phyloP scores from a whole-genome alignment of 2,329 filamentous ascomycete genomes.

The Sporothrix phasma region DNA sequence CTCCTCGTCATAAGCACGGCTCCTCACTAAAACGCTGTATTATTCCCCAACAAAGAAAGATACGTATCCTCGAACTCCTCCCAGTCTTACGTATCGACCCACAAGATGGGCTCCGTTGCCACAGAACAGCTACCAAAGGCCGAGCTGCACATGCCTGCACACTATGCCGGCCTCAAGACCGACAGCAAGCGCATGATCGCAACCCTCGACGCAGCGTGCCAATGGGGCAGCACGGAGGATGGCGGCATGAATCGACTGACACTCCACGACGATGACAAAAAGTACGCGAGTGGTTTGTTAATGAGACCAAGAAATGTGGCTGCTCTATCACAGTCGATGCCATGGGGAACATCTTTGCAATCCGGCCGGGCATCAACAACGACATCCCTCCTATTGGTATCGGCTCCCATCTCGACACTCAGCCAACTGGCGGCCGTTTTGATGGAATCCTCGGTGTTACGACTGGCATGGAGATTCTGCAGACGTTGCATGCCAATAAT shows the following conservation, averaged over 20 bases:
- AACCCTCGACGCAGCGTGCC: slow-evolving; percentile 14
- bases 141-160: not conserved
- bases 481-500: slow-evolving; percentile 54
- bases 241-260: slow-evolving; percentile 15
- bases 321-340: not conserved
- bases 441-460: slow-evolving; percentile 43
- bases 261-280: not conserved
- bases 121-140: not conserved
- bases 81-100: too few relatives aligned
- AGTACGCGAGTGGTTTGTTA: not conserved
- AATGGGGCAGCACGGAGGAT: slow-evolving; percentile 17
- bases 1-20: too few relatives aligned
- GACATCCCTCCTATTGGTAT: not conserved
- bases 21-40: too few relatives aligned
- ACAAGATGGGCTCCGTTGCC: slow-evolving; percentile 13
- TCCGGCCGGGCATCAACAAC: not conserved
- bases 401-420: slow-evolving; percentile 44
- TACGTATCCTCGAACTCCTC: too few relatives aligned
- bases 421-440: slow-evolving; percentile 4
- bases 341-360: not conserved
- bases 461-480: slow-evolving; percentile 63
- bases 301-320: not conserved
- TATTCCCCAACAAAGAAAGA: too few relatives aligned
- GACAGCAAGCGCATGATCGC: slow-evolving; percentile 16
- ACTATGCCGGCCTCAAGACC: slow-evolving; percentile 13